Base-by-base conservation (phyloP, 768 basidiomycete genomes). In the Lactifluus hygrophoroides region DNA sequence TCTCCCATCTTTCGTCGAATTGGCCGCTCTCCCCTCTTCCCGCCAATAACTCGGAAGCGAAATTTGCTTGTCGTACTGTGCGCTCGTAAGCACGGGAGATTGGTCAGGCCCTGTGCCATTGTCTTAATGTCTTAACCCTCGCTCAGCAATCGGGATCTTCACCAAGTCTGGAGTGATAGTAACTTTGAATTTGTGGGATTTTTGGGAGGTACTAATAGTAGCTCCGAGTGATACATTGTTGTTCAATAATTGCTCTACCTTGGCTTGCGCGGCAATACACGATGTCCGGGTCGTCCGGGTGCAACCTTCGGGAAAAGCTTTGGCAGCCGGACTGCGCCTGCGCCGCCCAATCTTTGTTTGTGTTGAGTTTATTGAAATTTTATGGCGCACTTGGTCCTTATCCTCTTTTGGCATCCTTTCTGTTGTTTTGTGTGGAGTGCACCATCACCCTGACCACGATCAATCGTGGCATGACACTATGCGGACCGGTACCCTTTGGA, bases 301-400 rank as follows among this genome's bases (percentile, higher is more conserved):
- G n/a, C n/a, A 37, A n/a, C 34, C 42, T 17, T 54, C 28, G 28
- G 38, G n/a, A 49, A 25, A 7, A 42, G 9, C 23, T 27, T 30
- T 53, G 38, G 57, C 58, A 30, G 46, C 9, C 34, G 23, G 21
- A 47, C 51, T 54, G 51, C 49, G 49, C 59, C 54, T n/a, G n/a
- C n/a, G n/a, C n/a, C 54, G 25, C 28, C 48, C 42, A 44, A 48
- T n/a, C 19, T 46, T n/a, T 51, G 59, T 44, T 35, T 46, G 35
- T 51, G n/a, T n/a, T n/a, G 49, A 40, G 54, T 45, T 56, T 55
- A 55, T 50, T 60, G 48, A 54, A 51, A 59, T 25, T 17, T 56
- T 28, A 45, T 38, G 35, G 43, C 21, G 8, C 38, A 43, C 47
- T 38, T 37, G 58, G 21, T 40, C 21, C 25, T 34, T 46, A 21